A percentile compares a stretch with the other conserved stretches of the same genome.
Conservation (phyloP, 148 eudicot genomes). For the Chenopodium formosanum region DNA sequence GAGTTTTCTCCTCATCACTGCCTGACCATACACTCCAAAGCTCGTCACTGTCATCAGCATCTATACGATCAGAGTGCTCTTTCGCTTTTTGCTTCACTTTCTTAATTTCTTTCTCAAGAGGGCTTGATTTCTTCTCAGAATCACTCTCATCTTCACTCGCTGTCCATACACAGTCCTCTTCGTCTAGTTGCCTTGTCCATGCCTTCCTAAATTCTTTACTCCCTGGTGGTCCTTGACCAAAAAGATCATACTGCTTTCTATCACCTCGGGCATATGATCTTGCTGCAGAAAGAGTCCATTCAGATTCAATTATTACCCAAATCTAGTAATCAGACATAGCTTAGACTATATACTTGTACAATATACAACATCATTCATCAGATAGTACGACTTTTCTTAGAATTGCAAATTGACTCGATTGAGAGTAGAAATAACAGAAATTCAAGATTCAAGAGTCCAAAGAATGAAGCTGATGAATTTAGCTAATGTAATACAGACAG, state of each 20-base stretch:
- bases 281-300: constrained; percentile 37
- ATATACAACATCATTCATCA: background rate
- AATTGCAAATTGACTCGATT: background rate
- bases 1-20: constrained; percentile 81
- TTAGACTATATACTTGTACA: background rate
- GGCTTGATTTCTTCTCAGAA: constrained; percentile 42
- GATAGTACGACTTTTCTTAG: no score
- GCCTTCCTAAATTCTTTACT: constrained; percentile 73
- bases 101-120: constrained; percentile 72
- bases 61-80: constrained; percentile 68
- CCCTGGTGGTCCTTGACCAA: constrained; percentile 72
- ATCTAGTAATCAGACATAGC: background rate
- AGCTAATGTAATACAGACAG: background rate
- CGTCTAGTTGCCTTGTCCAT: constrained; percentile 73
- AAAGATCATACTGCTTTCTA: constrained; percentile 68
- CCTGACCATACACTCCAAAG: constrained; percentile 83
- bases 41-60: constrained; percentile 94
- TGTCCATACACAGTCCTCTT: constrained; percentile 81
- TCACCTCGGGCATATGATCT: constrained; percentile 62
- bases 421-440: background rate
- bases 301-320: background rate
- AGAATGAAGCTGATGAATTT: background rate
- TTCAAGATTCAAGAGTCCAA: background rate
- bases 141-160: constrained; percentile 89
- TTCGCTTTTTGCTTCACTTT: constrained; percentile 75